These are phyloP conservation scores for Xylariaceae sp. DNA, from an alignment of 2,329 filamentous ascomycete species.

Conservation along the genomic window DNA sequence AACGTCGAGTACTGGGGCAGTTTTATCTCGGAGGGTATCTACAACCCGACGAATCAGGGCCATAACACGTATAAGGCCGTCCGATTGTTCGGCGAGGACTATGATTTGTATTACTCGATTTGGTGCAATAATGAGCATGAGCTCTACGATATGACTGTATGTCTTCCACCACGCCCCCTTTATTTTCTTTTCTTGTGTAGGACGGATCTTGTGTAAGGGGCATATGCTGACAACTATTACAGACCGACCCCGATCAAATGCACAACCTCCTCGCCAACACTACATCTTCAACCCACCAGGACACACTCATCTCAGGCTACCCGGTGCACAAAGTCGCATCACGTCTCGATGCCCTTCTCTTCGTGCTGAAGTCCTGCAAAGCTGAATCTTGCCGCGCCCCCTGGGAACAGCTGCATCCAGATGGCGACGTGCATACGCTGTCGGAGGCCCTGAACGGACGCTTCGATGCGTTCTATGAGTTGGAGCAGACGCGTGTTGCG, in stretches of 20 bases:
- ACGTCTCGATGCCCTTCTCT: constrained; percentile 44
- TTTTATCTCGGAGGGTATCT: constrained; percentile 20
- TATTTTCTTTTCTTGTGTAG: constrained; percentile 41
- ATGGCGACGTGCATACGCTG: constrained; percentile 38
- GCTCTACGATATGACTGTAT: constrained; percentile 47
- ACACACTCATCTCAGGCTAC: constrained; percentile 9
- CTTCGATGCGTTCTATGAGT: constrained; percentile 42
- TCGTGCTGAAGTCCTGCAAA: constrained; percentile 47
- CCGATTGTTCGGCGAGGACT: constrained; percentile 41
- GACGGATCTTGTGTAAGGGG: background rate
- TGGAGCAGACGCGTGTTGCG: constrained; percentile 34
- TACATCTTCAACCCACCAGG: background rate
- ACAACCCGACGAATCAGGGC: constrained; percentile 1
- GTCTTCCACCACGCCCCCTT: constrained; percentile 33
- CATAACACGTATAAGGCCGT: constrained; percentile 52
- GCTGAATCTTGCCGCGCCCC: constrained; percentile 39
- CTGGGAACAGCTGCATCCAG: constrained; percentile 44
- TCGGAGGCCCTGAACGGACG: constrained; percentile 37
- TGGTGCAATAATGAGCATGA: constrained; percentile 57
- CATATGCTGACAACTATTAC: background rate
- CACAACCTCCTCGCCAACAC: constrained; percentile 34
- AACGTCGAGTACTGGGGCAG: constrained; percentile 50
- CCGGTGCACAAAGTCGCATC: constrained; percentile 32
- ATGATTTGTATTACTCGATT: constrained; percentile 47
- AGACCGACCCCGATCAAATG: constrained; percentile 28